phyloP scores from a whole-genome alignment of 257 asterid genomes.

The Datura wrightii region DNA sequence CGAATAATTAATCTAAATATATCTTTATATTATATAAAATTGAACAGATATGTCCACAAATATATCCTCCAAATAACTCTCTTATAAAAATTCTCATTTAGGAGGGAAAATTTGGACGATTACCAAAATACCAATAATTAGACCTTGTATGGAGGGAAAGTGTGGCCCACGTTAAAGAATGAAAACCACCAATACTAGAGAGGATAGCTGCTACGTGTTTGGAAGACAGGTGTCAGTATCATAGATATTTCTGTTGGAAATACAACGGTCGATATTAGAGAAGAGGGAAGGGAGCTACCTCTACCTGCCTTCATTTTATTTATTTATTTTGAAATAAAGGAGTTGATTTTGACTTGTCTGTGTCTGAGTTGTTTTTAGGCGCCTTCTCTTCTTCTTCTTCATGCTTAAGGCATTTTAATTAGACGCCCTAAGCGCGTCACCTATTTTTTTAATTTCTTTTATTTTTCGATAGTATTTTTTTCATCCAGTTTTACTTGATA shows the following conservation, averaged over 20 bases:
- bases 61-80: no score
- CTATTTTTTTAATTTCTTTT: not conserved
- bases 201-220: conserved; percentile 47
- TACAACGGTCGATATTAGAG: conserved; percentile 35
- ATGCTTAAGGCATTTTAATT: not conserved
- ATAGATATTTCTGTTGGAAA: not conserved
- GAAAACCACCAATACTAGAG: conserved; percentile 49
- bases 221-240: conserved; percentile 10
- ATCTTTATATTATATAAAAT: no score
- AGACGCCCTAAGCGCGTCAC: not conserved
- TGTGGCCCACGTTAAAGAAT: not conserved
- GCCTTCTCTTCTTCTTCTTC: not conserved
- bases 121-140: not conserved
- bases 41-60: no score
- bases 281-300: not conserved
- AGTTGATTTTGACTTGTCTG: conserved; percentile 28
- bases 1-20: no score
- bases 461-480: no score
- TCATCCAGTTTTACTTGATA: no score
- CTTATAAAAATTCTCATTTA: no score
- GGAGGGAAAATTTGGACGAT: no score
- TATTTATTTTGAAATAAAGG: not conserved
- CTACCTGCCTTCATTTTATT: not conserved
- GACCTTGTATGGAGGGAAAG: conserved; percentile 26
- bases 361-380: not conserved